phyloP scores from a whole-genome alignment of 2,329 filamentous ascomycete genomes.

The Verticillium tricorpus region DNA sequence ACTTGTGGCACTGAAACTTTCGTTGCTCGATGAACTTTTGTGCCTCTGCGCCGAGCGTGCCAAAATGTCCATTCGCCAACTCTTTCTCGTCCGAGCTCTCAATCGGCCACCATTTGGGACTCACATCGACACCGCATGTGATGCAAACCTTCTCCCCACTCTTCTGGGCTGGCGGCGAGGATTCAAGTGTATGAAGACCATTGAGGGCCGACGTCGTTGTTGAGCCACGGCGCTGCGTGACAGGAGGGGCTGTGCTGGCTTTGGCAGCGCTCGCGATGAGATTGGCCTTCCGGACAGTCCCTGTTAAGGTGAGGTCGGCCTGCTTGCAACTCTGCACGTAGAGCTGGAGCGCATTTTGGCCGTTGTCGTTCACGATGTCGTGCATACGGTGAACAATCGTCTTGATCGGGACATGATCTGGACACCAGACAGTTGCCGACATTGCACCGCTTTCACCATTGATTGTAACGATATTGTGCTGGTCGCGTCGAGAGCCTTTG shows the following conservation, averaged over 20 bases:
- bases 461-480: slow-evolving; percentile 73
- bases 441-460: slow-evolving; percentile 78
- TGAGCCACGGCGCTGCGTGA: slow-evolving; percentile 51
- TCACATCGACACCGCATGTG: slow-evolving; percentile 65
- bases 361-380: slow-evolving; percentile 66
- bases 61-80: slow-evolving; percentile 47
- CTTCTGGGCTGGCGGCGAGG: slow-evolving; percentile 17
- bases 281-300: slow-evolving; percentile 89
- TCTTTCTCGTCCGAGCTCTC: slow-evolving; percentile 46
- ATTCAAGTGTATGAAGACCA: background rate
- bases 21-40: slow-evolving; percentile 56
- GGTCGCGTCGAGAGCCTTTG: slow-evolving; percentile 82
- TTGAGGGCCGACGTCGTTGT: slow-evolving; percentile 34
- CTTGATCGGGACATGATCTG: slow-evolving; percentile 74
- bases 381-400: slow-evolving; percentile 72
- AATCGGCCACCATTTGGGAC: slow-evolving; percentile 68
- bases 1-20: slow-evolving; percentile 73
- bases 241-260: slow-evolving; percentile 24
- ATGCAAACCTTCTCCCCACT: slow-evolving; percentile 53
- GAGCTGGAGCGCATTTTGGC: slow-evolving; percentile 76
- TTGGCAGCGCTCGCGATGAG: slow-evolving; percentile 64
- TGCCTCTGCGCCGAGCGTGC: slow-evolving; percentile 48
- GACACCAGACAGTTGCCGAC: slow-evolving; percentile 86
- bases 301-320: slow-evolving; percentile 83
- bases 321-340: slow-evolving; percentile 92